phyloP scores from a whole-genome alignment of 805 yeast genomes.

The Suhomyces faveliae region DNA sequence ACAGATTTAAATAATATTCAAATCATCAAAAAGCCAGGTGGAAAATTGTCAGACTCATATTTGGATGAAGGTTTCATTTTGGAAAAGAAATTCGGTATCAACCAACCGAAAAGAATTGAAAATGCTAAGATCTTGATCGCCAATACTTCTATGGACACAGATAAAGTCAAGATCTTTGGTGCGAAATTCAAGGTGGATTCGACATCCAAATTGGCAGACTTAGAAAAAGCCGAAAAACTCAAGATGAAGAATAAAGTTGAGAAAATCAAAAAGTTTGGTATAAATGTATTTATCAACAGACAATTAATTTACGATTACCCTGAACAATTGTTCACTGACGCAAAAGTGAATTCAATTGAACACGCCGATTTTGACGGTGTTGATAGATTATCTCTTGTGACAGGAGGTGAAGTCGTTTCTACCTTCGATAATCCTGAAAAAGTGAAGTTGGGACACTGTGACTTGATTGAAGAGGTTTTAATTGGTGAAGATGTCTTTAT shows the following conservation, averaged over 20 bases:
- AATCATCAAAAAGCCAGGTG: conserved; percentile 90
- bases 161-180: conserved; percentile 95
- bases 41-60: conserved; percentile 85
- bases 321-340: conserved; percentile 87
- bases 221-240: conserved; percentile 89
- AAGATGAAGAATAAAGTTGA: conserved; percentile 90
- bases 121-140: conserved; percentile 89
- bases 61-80: conserved; percentile 94
- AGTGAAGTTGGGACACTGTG: conserved; percentile 86
- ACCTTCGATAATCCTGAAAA: conserved; percentile 91
- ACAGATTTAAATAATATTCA: conserved; percentile 91
- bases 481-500: conserved; percentile 92
- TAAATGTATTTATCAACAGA: conserved; percentile 90
- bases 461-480: conserved; percentile 82
- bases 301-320: conserved; percentile 98
- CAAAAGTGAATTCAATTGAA: conserved; percentile 86
- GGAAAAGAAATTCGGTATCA: conserved; percentile 88
- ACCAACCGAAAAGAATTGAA: conserved; percentile 82
- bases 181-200: conserved; percentile 97
- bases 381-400: conserved; percentile 91
- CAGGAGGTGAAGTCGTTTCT: conserved; percentile 97
- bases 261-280: conserved; percentile 82
- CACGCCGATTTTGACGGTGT: conserved; percentile 99
- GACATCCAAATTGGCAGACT: conserved; percentile 88
- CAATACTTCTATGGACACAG: conserved; percentile 95